Evolutionary conservation across 805 yeast genomes (phyloP).

Genomic region (Cyberlindnera xylosilytica): DNA sequence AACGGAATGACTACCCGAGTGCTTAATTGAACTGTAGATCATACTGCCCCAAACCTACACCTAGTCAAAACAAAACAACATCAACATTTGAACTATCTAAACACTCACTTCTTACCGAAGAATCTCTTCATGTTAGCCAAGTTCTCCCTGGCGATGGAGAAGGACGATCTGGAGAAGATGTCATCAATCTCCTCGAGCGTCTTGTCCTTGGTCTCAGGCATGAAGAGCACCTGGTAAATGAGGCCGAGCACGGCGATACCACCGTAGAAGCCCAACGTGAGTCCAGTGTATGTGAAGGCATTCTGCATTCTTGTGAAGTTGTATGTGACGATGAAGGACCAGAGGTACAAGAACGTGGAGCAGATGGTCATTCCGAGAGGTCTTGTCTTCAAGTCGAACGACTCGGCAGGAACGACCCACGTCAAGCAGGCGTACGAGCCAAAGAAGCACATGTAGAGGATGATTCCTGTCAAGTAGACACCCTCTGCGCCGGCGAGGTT

Average conservation of each 20-base stretch:
- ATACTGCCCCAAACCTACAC: no score
- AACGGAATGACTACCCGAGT: no score
- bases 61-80: no score
- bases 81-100: not conserved
- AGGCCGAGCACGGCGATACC: slow-evolving; percentile 60
- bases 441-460: slow-evolving; percentile 61
- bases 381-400: slow-evolving; percentile 56
- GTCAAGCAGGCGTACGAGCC: slow-evolving; percentile 66
- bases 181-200: slow-evolving; percentile 72
- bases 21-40: no score
- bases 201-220: slow-evolving; percentile 71
- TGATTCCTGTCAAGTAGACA: slow-evolving; percentile 58
- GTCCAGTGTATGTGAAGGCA: slow-evolving; percentile 59
- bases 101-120: slow-evolving; percentile 6
- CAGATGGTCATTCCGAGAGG: slow-evolving; percentile 65
- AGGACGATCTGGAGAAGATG: slow-evolving; percentile 49
- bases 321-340: slow-evolving; percentile 63
- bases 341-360: slow-evolving; percentile 52
- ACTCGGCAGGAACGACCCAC: slow-evolving; percentile 68
- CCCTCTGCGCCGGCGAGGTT: slow-evolving; percentile 51
- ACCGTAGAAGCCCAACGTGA: slow-evolving; percentile 64
- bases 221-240: slow-evolving; percentile 50
- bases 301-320: slow-evolving; percentile 55
- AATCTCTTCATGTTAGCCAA: slow-evolving; percentile 12
- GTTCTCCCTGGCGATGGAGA: slow-evolving; percentile 31